Evolutionary conservation across 805 yeast species (phyloP).

Genomic region (Blastobotrys americana): DNA sequence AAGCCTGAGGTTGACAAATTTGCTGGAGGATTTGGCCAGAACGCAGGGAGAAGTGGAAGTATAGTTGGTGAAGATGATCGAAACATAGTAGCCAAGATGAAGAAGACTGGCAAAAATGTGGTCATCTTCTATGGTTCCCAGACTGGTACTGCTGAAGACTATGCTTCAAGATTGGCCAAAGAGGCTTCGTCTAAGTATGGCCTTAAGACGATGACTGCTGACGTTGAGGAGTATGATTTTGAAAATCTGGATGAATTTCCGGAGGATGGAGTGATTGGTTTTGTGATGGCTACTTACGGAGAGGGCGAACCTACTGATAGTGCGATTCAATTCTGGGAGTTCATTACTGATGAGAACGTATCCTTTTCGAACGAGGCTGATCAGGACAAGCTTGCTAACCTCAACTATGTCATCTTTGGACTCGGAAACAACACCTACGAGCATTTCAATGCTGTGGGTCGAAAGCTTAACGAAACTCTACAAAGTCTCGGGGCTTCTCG

Average conservation of each 20-base stretch:
- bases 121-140: conserved; percentile 88
- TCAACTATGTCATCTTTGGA: conserved; percentile 76
- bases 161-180: conserved; percentile 82
- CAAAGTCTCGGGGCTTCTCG: conserved; percentile 61
- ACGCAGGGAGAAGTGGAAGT: conserved; percentile 18
- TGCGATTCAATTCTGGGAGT: conserved; percentile 71
- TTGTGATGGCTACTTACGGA: conserved; percentile 89
- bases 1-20: conserved; percentile 24
- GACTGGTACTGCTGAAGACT: conserved; percentile 98
- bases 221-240: conserved; percentile 80
- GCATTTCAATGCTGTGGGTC: conserved; percentile 75
- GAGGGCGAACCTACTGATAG: conserved; percentile 98
- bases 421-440: conserved; percentile 94
- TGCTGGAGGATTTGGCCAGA: conserved; percentile 18
- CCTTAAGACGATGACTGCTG: conserved; percentile 75
- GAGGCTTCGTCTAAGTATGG: conserved; percentile 80
- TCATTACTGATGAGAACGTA: conserved; percentile 49
- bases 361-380: conserved; percentile 35
- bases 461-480: conserved; percentile 44
- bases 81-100: conserved; percentile 34
- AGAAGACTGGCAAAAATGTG: conserved; percentile 60
- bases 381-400: conserved; percentile 38
- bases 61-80: conserved; percentile 18
- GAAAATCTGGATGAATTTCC: conserved; percentile 65
- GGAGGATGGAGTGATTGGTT: conserved; percentile 52